Base-by-base conservation (phyloP, 768 basidiomycete genomes). In the Tylopilus vinaceipallidus region DNA sequence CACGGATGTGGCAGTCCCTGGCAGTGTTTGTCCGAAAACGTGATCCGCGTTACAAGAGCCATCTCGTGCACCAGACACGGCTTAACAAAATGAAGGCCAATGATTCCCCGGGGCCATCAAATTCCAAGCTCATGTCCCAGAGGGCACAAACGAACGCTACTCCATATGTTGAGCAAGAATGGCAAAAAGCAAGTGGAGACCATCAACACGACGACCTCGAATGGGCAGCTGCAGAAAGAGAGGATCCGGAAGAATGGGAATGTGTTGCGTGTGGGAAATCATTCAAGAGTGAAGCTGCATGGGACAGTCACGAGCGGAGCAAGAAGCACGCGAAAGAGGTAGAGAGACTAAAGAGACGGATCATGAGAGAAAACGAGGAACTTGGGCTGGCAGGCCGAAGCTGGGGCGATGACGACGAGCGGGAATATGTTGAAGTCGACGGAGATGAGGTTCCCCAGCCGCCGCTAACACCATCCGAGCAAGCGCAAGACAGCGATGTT, bases 231-330 rank as follows among this genome's bases (percentile, higher is more conserved):
- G 87, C 78, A 2, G 88, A 86, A 63, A 83, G 82, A 6, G 81
- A 81, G 24, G 80, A 85, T 50, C 70, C 78, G 5, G 88, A 92
- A 59, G 88, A 89, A 62, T 93, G 88, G 85, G 94, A 95, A 65
- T 99, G 97, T 61, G 86, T 98, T n/a, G 95, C 85, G 8, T 99
- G 97, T 60, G 76, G 80, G 24, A 98, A 97, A 73, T 76, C 79
- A 1, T 98, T 98, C 64, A 74, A 86, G 61, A 93, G 86, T 55
- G 94, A 98, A 59, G 90, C 91, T 0, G 91, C 93, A 5, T 99
- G 95, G 95, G 77, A 85, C 58, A 98, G 93, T 65, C 97, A 98
- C 55, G 97, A 98, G 67, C 76, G 94, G 56, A 97, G 94, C 67
- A 88, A 88, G 70, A 97, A 93, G 68, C 97, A 99, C 61, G 64